Evolutionary conservation across 1,284 basidiomycete genomes (phyloP).

Genomic region (Pisolithus thermaeus): DNA sequence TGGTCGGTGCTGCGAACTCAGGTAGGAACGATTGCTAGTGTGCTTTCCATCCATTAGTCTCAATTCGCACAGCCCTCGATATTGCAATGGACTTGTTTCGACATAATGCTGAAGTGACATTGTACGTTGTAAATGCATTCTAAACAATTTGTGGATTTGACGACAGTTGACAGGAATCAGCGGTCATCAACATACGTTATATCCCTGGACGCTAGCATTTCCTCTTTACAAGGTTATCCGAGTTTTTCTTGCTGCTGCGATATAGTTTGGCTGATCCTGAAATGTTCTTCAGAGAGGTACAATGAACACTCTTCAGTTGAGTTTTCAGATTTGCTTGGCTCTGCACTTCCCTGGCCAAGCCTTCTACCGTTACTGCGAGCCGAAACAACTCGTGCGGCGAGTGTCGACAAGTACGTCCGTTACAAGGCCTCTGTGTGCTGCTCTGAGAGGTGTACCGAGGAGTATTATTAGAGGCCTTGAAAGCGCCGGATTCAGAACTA

Average conservation of each 20-base stretch:
- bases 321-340: constrained; percentile 19
- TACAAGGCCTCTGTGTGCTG: neutral
- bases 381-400: constrained; percentile 4
- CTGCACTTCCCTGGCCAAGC: constrained; percentile 17
- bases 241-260: neutral
- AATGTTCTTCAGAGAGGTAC: constrained; percentile 13
- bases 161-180: constrained; percentile 15
- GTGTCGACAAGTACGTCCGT: constrained; percentile 16
- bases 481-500: constrained; percentile 37
- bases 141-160: neutral
- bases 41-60: neutral
- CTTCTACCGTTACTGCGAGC: constrained; percentile 10
- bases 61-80: constrained; percentile 19
- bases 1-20: constrained; percentile 23
- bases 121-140: constrained; percentile 10
- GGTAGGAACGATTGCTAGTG: constrained; percentile 25
- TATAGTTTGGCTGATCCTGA: neutral
- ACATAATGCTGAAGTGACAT: constrained; percentile 17
- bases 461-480: constrained; percentile 35
- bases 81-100: constrained; percentile 21
- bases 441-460: constrained; percentile 7
- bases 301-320: constrained; percentile 23
- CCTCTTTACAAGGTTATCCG: constrained; percentile 12
- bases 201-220: constrained; percentile 11
- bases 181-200: constrained; percentile 25